Base-by-base conservation (phyloP, 352 stramenopile species). In the Phytophthora sp. region DNA sequence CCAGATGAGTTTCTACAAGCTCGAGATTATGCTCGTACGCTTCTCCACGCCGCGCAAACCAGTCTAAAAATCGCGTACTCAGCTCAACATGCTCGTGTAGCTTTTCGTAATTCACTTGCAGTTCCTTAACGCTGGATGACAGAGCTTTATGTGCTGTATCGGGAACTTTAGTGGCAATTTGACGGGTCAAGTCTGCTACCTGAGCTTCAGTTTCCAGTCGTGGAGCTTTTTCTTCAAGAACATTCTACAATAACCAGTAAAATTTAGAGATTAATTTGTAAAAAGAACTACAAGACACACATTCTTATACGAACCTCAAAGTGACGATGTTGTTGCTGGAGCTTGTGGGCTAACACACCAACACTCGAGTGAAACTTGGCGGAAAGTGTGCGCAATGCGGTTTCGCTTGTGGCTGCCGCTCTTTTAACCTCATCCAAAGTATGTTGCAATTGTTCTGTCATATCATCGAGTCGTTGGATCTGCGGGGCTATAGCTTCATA, bases 11-110 rank as follows among this genome's bases (percentile, higher is more conserved):
- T 49, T 95, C 86, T 1, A 95, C 71, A 7, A 91, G 52, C 6
- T 82, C 69, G 2, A 93, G 24, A 45, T 93, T 94, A 44, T 88
- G 79, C 47, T 94, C 86, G 44, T 90, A 92, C 5, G 80, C 79
- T 27, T 91, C 84, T 0, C 86, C 86, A 5, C 84, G 82, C 23
- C 54, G 68, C 4, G 77, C 76, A 66, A 91, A 95, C 84, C 86
- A 95, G 29, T 85, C 74, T 42, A 95, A 39, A 64, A 95, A 93
- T 0, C 82, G 77, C 3, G 83, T 80, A 38, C 77, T 86, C 33
- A 90, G 45, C 29, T 74, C 59, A 1, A 82, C 74, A 44, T 90
- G 81, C 15, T 76, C 51, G 20, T 80, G 69, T 2, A 90, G 45
- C 21, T 77, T 54, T 1, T 74, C 52, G 15, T 69, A 76, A 12